Evolutionary conservation across 2,329 filamentous ascomycete genomes (phyloP).

Genomic region (Dactylonectria estremocensis): DNA sequence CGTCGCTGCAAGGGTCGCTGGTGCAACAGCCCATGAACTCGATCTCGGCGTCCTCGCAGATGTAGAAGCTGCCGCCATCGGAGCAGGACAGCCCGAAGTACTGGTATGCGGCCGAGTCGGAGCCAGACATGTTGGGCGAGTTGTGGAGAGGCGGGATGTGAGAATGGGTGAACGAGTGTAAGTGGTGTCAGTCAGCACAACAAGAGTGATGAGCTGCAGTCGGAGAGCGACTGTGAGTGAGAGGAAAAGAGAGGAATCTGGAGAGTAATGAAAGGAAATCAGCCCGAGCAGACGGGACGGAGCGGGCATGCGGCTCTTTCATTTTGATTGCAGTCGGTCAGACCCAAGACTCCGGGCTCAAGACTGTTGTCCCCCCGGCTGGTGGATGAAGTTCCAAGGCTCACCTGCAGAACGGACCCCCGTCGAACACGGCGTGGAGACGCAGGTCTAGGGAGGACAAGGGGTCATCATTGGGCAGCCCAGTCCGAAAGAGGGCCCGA

Average conservation of each 20-base stretch:
- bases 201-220: background rate
- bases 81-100: constrained; percentile 53
- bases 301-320: constrained; percentile 27
- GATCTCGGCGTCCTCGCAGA: constrained; percentile 51
- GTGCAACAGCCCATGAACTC: constrained; percentile 61
- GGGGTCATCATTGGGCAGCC: constrained; percentile 31
- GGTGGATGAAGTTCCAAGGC: constrained; percentile 15
- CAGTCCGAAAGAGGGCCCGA: constrained; percentile 7
- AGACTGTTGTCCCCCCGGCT: background rate
- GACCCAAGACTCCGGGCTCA: background rate
- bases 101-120: constrained; percentile 7
- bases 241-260: too few relatives aligned
- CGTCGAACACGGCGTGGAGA: constrained; percentile 25
- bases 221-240: constrained; percentile 5
- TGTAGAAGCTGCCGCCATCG: constrained; percentile 54
- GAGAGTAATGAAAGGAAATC: background rate
- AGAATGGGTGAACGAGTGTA: background rate
- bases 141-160: background rate
- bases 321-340: constrained; percentile 13
- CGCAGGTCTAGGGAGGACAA: constrained; percentile 21
- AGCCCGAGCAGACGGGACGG: constrained; percentile 17
- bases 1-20: constrained; percentile 52
- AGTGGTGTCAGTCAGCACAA: background rate
- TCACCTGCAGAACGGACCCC: constrained; percentile 22
- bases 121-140: constrained; percentile 34